A percentile compares a stretch with the other conserved stretches of the same genome.
These are phyloP conservation scores for Puccinia hordei DNA, from an alignment of 1,284 basidiomycete species.

Conservation along the genomic window DNA sequence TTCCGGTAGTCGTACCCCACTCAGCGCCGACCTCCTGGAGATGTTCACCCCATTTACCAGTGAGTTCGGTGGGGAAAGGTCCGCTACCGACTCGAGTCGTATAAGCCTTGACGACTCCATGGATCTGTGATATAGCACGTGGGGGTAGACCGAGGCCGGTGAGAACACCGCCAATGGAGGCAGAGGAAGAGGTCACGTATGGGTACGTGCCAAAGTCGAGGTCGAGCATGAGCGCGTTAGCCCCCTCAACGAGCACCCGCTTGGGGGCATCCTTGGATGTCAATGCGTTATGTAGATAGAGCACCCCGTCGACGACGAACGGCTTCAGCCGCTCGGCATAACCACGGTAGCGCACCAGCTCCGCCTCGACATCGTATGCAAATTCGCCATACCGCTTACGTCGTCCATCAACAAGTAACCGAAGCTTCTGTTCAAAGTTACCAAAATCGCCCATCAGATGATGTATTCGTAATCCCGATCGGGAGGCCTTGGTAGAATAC, in stretches of 20 bases:
- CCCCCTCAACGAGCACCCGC: constrained; percentile 60
- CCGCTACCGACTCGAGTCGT: constrained; percentile 60
- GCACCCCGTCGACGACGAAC: constrained; percentile 60
- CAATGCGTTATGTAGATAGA: constrained; percentile 59
- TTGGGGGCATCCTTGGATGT: constrained; percentile 54
- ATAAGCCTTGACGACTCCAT: constrained; percentile 60
- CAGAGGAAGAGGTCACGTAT: constrained; percentile 60
- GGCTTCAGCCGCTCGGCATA: constrained; percentile 59
- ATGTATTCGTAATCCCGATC: constrained; percentile 60
- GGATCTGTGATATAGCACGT: constrained; percentile 57
- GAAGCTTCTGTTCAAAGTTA: constrained; percentile 59
- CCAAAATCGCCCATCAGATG: constrained; percentile 59
- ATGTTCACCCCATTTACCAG: constrained; percentile 58
- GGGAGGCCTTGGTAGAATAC: constrained; percentile 60
- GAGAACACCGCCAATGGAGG: constrained; percentile 60
- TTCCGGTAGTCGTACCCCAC: constrained; percentile 59
- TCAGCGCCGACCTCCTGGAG: constrained; percentile 60
- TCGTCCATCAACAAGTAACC: constrained; percentile 59
- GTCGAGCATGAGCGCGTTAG: constrained; percentile 60
- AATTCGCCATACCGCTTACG: constrained; percentile 61
- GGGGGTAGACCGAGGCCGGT: constrained; percentile 60
- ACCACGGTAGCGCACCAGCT: constrained; percentile 58
- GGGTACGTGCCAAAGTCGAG: constrained; percentile 60
- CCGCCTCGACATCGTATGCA: constrained; percentile 60
- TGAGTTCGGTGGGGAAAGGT: constrained; percentile 60